Evolutionary conservation across 805 yeast genomes (phyloP).

Genomic region (Kuraishia piskuri): DNA sequence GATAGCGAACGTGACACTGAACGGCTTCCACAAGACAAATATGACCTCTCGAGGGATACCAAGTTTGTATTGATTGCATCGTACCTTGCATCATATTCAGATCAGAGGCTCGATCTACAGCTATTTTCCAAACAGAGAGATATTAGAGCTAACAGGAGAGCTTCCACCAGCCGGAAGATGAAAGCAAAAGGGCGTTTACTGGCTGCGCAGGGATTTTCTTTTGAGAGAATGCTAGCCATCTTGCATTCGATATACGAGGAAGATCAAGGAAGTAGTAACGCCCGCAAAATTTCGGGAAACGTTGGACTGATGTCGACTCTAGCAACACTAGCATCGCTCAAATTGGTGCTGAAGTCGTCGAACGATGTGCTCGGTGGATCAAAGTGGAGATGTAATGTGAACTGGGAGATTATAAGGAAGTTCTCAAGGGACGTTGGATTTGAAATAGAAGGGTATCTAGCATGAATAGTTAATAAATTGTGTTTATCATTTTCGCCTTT

Average conservation of each 20-base stretch:
- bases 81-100: conserved; percentile 73
- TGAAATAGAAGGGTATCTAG: conserved; percentile 54
- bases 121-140: conserved; percentile 59
- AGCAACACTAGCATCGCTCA: conserved; percentile 25
- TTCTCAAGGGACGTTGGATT: conserved; percentile 59
- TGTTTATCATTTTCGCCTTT: not conserved
- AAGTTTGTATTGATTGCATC: conserved; percentile 75
- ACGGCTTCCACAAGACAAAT: not conserved
- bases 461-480: conserved; percentile 22
- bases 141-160: conserved; percentile 29
- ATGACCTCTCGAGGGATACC: conserved; percentile 49
- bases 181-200: conserved; percentile 39
- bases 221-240: conserved; percentile 77
- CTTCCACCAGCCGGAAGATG: conserved; percentile 15
- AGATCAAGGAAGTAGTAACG: conserved; percentile 23
- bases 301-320: conserved; percentile 29
- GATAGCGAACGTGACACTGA: conserved; percentile 12
- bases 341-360: conserved; percentile 17
- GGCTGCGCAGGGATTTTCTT: conserved; percentile 65
- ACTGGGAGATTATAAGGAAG: conserved; percentile 54
- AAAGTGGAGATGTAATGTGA: conserved; percentile 72
- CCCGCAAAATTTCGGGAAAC: conserved; percentile 17
- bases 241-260: conserved; percentile 57
- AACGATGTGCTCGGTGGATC: conserved; percentile 51
- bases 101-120: conserved; percentile 59